Evolutionary conservation across 1,139 yeast genomes (phyloP), one percentile per base, ranked within the genome.

Genomic region (Suhomyces panamericanus): DNA sequence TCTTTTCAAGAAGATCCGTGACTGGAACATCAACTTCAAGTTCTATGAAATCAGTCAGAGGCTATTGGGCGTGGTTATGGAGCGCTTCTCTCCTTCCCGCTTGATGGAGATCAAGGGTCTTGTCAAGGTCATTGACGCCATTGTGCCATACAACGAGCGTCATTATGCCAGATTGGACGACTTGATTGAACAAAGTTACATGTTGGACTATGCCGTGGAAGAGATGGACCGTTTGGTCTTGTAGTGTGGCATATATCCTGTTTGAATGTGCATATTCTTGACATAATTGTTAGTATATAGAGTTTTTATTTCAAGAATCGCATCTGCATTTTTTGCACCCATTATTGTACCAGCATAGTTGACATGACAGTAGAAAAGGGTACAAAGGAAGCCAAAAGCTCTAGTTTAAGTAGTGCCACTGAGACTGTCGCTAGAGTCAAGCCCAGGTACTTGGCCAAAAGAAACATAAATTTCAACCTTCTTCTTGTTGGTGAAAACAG

Each of bases 1-100:
- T 15, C 66, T 93, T 30, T 77, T 93, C 62, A 80, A 78, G 55
- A 83, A 96, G 58, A 75, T 90, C 29, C 80, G 97, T 56, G 96
- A 90, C 60, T 93, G 99, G 99, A 93, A 95, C 64, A 83, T 95
- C 42, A 93, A 90, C 62, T 87, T 89, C 44, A 81, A 83, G 57
- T 83, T 88, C 36, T 87, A 88, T 57, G 82, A 79, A 44, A 78
- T 88, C 46, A 87, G 96, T 22, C 99, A 93, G 63, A 81, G 81
- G 44, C 68, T 90, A 31, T 72, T 93, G 45, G 73, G 80, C 51
- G 84, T 87, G 16, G 66, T 91, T 32, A 66, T 93, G 48, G 69
- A 71, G 37, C 73, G 73, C 34, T 80, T 80, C 54, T 69, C 75
- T 22, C 70, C 83, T 14, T 78, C 80, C 15, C 73, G 74, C 50